phyloP scores from a whole-genome alignment of 257 asterid species.

The Rubia yunnanensis region DNA sequence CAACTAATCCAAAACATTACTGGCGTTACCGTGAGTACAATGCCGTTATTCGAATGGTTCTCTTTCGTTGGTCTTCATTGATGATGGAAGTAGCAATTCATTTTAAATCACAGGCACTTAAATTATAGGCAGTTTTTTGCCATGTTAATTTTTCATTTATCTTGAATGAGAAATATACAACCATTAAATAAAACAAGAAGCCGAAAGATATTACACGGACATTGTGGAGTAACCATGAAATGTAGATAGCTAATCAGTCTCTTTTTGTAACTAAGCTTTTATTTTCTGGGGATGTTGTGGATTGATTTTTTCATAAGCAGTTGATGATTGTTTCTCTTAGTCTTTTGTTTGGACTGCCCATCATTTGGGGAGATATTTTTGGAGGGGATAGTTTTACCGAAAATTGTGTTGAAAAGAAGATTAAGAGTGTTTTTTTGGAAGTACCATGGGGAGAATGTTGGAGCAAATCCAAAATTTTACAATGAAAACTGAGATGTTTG shows the following conservation, averaged over 20 bases:
- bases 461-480: too few relatives aligned
- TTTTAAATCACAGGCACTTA: background rate
- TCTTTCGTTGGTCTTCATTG: background rate
- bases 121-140: background rate
- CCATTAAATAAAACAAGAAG: background rate
- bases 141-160: background rate
- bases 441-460: background rate
- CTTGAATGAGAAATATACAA: background rate
- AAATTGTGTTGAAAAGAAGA: background rate
- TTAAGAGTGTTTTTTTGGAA: too few relatives aligned
- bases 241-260: background rate
- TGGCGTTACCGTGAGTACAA: slow-evolving; percentile 76
- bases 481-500: too few relatives aligned
- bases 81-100: background rate
- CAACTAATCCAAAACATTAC: slow-evolving; percentile 93
- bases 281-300: background rate
- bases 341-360: background rate
- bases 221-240: background rate
- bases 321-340: too few relatives aligned
- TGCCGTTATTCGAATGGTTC: background rate
- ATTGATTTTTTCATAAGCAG: background rate
- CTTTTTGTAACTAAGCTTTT: background rate
- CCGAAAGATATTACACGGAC: background rate
- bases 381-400: background rate
- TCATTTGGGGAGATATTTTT: background rate